Conservation (phyloP, 2,329 filamentous ascomycete genomes). For the Pleurostoma richardsiae region DNA sequence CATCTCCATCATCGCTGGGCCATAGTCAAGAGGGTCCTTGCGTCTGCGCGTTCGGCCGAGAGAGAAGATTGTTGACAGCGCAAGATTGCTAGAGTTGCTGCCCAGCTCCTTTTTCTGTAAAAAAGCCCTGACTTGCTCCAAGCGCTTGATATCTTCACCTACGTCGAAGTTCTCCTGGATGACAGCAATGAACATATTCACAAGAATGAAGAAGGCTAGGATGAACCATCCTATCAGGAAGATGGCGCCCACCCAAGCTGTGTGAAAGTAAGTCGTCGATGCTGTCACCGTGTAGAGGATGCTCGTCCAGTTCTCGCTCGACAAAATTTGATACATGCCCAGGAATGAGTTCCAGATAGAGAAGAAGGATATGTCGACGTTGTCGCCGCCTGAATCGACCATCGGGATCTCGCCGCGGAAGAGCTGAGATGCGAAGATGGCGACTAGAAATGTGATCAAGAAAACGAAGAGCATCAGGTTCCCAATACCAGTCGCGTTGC, state of each 20-base stretch:
- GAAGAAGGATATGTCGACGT: constrained; percentile 71
- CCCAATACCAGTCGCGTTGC: constrained; percentile 85
- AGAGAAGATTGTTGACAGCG: constrained; percentile 66
- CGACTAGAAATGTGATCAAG: constrained; percentile 86
- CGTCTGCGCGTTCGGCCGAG: constrained; percentile 54
- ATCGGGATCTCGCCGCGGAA: constrained; percentile 80
- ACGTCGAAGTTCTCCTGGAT: constrained; percentile 99
- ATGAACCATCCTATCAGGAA: constrained; percentile 97
- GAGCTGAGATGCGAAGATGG: constrained; percentile 89
- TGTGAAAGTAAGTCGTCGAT: constrained; percentile 59
- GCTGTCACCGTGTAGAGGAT: constrained; percentile 80
- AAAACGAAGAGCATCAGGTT: constrained; percentile 97
- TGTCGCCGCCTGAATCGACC: constrained; percentile 54
- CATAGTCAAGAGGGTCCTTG: constrained; percentile 85
- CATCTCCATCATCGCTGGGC: constrained; percentile 90
- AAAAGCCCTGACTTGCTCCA: constrained; percentile 95
- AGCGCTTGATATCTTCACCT: constrained; percentile 93
- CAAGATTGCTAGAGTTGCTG: constrained; percentile 66
- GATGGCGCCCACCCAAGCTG: constrained; percentile 87
- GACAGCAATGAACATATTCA: constrained; percentile 99
- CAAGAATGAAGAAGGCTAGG: constrained; percentile 85
- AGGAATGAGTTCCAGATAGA: constrained; percentile 95
- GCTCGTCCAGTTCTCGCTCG: constrained; percentile 91
- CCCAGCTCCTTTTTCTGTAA: constrained; percentile 85
- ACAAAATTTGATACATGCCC: constrained; percentile 95